These are phyloP conservation scores for Epichloe hybrida DNA, from an alignment of 2,329 filamentous ascomycete genomes.

Conservation along the genomic window DNA sequence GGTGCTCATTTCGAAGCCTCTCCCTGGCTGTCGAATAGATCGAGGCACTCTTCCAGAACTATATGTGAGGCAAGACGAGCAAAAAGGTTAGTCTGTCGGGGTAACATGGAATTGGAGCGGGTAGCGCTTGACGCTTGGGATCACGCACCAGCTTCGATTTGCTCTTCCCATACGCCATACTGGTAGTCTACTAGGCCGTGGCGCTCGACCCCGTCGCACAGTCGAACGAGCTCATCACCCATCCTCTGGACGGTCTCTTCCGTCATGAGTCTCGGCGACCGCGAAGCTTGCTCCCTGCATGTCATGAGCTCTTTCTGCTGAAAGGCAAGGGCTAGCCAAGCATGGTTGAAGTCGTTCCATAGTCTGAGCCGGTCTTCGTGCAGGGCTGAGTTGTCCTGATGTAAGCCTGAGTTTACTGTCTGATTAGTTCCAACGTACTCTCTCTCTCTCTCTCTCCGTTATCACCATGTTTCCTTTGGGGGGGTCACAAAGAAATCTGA, in stretches of 20 bases:
- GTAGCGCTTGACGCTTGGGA: not conserved
- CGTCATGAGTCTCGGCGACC: constrained; percentile 50
- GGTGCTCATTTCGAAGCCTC: not conserved
- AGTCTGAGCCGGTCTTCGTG: constrained; percentile 67
- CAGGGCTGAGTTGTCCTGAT: constrained; percentile 65
- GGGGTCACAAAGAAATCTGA: not conserved
- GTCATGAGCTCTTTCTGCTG: constrained; percentile 67
- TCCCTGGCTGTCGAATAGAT: constrained; percentile 1
- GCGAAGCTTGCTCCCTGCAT: constrained; percentile 41
- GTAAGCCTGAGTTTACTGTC: constrained; percentile 43
- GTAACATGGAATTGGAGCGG: too few species aligned
- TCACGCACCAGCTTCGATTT: constrained; percentile 65
- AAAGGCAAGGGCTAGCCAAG: constrained; percentile 74
- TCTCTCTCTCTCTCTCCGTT: not conserved
- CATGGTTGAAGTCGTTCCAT: constrained; percentile 91
- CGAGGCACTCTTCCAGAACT: constrained; percentile 5
- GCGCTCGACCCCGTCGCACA: constrained; percentile 78
- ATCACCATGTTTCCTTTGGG: not conserved
- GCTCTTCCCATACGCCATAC: constrained; percentile 91
- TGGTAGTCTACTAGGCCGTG: constrained; percentile 96
- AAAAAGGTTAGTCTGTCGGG: not conserved
- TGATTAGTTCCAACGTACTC: not conserved
- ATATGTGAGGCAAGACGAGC: not conserved
- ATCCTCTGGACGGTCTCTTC: constrained; percentile 60
- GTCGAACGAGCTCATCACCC: constrained; percentile 65